Percentiles rank a stretch among this genome's conserved stretches.
These are phyloP conservation scores for Prorocentrum cordatum DNA, from an alignment of 169 alveolate species.

Conservation along the genomic window DNA sequence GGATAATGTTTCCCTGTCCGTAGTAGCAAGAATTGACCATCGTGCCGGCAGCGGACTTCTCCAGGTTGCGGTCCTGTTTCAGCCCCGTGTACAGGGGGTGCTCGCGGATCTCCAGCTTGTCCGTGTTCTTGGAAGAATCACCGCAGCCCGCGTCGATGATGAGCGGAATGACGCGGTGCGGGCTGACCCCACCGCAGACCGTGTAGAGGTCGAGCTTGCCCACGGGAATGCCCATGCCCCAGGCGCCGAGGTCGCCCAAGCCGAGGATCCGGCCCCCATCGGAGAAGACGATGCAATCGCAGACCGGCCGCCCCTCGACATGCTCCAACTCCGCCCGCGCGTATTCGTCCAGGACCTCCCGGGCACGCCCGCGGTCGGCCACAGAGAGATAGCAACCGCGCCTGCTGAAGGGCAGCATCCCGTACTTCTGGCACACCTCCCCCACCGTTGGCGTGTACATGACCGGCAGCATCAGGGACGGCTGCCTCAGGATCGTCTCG, in stretches of 20 bases:
- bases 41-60: conserved; percentile 15
- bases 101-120: conserved; percentile 34
- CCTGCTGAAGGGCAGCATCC: not conserved
- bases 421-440: conserved; percentile 70
- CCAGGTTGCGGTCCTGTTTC: conserved; percentile 1
- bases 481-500: not conserved
- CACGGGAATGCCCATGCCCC: conserved; percentile 79
- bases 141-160: conserved; percentile 53
- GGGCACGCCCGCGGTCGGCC: conserved; percentile 25
- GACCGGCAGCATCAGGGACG: conserved; percentile 69
- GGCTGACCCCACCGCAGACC: conserved; percentile 55
- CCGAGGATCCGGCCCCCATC: conserved; percentile 80
- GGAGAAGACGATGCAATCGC: conserved; percentile 76
- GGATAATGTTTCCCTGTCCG: not conserved
- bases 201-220: conserved; percentile 77
- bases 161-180: conserved; percentile 24
- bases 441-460: conserved; percentile 76
- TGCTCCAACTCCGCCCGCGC: conserved; percentile 52
- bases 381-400: conserved; percentile 52
- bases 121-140: conserved; percentile 32
- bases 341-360: conserved; percentile 44
- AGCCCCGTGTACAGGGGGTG: conserved; percentile 22
- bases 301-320: not conserved
- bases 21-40: conserved; percentile 40
- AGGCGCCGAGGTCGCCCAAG: conserved; percentile 77